Evolutionary conservation across 225 moss, liverwort and hornwort genomes (phyloP).

Genomic region (Polytrichum formosum): DNA sequence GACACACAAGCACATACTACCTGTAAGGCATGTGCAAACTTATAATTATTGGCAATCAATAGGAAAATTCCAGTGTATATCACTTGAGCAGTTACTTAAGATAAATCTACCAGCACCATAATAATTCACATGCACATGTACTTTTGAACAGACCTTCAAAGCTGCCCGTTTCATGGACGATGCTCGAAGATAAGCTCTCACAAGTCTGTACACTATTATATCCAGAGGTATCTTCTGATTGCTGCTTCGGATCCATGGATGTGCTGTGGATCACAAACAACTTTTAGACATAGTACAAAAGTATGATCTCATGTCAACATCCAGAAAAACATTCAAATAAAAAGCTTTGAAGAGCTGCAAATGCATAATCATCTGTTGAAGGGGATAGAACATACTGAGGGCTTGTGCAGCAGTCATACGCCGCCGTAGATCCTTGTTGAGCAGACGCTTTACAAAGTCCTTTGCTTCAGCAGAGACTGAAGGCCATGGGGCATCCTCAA

Average conservation of each 20-base stretch:
- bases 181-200: conserved; percentile 89
- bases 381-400: conserved; percentile 47
- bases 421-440: conserved; percentile 89
- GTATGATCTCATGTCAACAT: background rate
- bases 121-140: background rate
- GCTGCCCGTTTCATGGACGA: conserved; percentile 95
- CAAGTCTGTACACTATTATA: conserved; percentile 98
- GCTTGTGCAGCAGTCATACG: conserved; percentile 96
- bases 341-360: too few relatives aligned
- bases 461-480: conserved; percentile 86
- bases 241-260: conserved; percentile 93
- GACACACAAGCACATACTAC: too few relatives aligned
- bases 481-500: conserved; percentile 96
- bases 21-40: too few relatives aligned
- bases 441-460: conserved; percentile 88
- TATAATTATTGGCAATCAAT: too few relatives aligned
- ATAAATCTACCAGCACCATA: too few relatives aligned
- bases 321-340: background rate
- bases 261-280: conserved; percentile 50
- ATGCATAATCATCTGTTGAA: background rate
- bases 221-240: conserved; percentile 87
- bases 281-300: background rate
- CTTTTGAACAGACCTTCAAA: conserved; percentile 62
- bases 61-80: too few relatives aligned
- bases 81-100: too few relatives aligned